Evolutionary conservation across 1,139 yeast species (phyloP).

Genomic region (Kurtzmaniella natalensis): DNA sequence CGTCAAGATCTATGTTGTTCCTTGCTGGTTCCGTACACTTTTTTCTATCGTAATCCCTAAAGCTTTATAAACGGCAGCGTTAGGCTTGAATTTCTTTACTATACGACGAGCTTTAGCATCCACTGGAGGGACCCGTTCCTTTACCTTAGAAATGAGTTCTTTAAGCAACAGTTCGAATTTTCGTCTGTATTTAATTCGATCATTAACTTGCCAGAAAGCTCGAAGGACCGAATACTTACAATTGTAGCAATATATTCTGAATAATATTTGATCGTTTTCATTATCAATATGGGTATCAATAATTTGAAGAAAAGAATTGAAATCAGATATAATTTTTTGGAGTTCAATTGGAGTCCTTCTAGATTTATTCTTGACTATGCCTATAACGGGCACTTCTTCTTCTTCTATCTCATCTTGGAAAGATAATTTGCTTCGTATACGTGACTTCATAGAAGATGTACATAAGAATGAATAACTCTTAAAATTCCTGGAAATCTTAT

Average conservation of each 20-base stretch:
- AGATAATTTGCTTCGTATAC: neutral
- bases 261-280: neutral
- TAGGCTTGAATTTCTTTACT: neutral
- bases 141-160: neutral
- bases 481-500: no score
- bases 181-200: neutral
- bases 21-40: no score
- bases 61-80: slow-evolving; percentile 1
- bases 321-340: no score
- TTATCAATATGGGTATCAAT: neutral
- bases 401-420: slow-evolving; percentile 1
- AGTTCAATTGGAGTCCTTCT: no score
- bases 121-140: neutral
- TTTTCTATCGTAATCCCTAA: no score
- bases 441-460: no score
- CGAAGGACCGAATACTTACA: neutral
- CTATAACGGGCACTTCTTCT: no score
- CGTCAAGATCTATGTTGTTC: no score
- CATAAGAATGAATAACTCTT: no score
- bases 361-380: no score
- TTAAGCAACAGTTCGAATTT: neutral
- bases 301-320: neutral
- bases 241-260: neutral
- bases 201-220: neutral
- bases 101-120: neutral